phyloP scores from a whole-genome alignment of 352 stramenopile species.

The Elongisporangium undulatum region DNA sequence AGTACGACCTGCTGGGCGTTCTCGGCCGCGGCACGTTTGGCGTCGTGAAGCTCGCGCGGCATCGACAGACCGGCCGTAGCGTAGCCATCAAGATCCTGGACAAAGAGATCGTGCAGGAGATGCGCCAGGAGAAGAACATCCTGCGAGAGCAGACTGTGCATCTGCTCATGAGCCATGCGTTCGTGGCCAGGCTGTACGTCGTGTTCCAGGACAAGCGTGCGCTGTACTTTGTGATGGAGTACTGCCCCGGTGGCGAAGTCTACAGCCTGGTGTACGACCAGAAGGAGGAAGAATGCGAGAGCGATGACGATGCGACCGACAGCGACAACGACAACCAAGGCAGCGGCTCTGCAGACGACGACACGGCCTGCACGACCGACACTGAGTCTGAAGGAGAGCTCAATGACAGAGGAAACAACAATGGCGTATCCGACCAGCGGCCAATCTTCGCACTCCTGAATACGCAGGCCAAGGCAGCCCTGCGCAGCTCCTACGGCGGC shows the following conservation, averaged over 20 bases:
- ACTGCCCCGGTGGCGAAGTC: constrained; percentile 63
- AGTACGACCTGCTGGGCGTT: constrained; percentile 60
- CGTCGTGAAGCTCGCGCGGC: constrained; percentile 58
- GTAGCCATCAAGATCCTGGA: constrained; percentile 70
- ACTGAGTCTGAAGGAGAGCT: neutral
- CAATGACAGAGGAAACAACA: neutral
- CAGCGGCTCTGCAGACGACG: constrained; percentile 2
- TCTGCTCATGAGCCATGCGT: constrained; percentile 45
- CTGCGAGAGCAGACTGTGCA: constrained; percentile 69
- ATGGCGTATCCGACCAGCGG: neutral
- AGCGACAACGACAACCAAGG: constrained; percentile 1
- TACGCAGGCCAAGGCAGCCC: constrained; percentile 26
- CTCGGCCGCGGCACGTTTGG: constrained; percentile 70
- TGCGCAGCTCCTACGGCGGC: constrained; percentile 38
- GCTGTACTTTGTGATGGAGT: constrained; percentile 78
- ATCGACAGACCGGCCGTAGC: constrained; percentile 39
- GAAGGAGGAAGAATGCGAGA: constrained; percentile 33
- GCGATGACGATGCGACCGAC: constrained; percentile 8
- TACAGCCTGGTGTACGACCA: constrained; percentile 88
- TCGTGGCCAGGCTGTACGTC: constrained; percentile 52
- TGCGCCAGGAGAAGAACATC: constrained; percentile 76
- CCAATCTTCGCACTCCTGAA: constrained; percentile 8
- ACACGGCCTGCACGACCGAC: neutral
- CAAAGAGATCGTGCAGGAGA: constrained; percentile 70
- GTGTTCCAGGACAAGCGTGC: constrained; percentile 72